phyloP scores from a whole-genome alignment of 331 rosid species.

The Rosa hybrid region DNA sequence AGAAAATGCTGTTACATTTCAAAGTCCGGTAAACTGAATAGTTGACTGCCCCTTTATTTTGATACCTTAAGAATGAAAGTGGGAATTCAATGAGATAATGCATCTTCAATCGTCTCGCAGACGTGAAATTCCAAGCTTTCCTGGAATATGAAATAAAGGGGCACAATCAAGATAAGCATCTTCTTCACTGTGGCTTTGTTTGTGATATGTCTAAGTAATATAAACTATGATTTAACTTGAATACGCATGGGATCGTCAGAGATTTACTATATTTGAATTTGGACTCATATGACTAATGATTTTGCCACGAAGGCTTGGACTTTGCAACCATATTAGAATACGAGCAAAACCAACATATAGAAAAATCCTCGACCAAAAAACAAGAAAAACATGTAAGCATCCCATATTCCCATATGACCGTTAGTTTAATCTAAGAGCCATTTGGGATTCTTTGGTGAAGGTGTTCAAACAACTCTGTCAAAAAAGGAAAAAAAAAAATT shows the following conservation, averaged over 20 bases:
- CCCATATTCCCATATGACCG: neutral
- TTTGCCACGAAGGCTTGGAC: neutral
- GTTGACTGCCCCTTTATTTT: conserved; percentile 23
- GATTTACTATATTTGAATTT: neutral
- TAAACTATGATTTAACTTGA: conserved; percentile 3
- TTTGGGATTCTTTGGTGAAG: conserved; percentile 9
- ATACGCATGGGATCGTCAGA: conserved; percentile 8
- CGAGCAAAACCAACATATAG: too few relatives aligned
- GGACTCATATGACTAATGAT: conserved; percentile 5
- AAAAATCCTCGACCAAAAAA: neutral
- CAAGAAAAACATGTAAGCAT: neutral
- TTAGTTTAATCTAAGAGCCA: conserved; percentile 1
- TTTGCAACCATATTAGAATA: neutral
- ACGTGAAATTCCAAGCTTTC: conserved; percentile 23
- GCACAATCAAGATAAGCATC: conserved; percentile 28
- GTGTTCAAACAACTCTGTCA: neutral
- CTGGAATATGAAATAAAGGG: conserved; percentile 17
- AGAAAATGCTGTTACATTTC: neutral
- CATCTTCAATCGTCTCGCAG: conserved; percentile 27
- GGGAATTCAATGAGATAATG: conserved; percentile 25
- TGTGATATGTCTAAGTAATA: neutral
- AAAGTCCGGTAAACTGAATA: neutral
- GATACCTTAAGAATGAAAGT: conserved; percentile 21
- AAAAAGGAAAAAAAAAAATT: too few relatives aligned
- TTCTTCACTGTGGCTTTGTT: neutral